Base-by-base conservation (phyloP, 1,284 basidiomycete species). In the Tylopilus orsonianus region DNA sequence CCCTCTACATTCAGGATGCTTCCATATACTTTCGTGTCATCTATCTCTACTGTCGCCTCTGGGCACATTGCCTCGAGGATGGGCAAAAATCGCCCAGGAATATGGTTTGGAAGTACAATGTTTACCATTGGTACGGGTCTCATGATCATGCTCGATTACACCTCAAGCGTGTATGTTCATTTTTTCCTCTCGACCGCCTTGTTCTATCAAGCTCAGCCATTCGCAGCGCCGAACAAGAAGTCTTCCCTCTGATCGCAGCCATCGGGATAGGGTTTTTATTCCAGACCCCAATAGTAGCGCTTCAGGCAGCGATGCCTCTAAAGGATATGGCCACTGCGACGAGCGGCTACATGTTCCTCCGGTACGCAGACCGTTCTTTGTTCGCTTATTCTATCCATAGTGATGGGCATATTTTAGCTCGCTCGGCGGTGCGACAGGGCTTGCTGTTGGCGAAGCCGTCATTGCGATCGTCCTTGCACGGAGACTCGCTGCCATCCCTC, bases 261-360 rank as follows among this genome's bases (percentile, higher is more conserved):
- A 18, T 83, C 2, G 86, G 86, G 0, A 62, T 83, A 18, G 86
- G 85, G 2, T 75, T 71, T 54, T 62, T 88, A 30, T 87, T 85
- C 74, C 83, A 85, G 67, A 76, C 79, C 2, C 85, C 85, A 0
- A 66, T 89, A 10, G 83, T 90, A 49, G 83, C 74, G 19, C 65
- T 90, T 13, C 88, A 90, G 69, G 86, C 87, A 5, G 83, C 87
- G 0, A 90, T 91, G 86, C 89, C 88, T 1, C 59, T 87, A 19
- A 83, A 83, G 55, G 87, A 90, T 56, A 88, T 90, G 85, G 85
- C 87, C 1, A 88, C 88, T 1, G 82, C 79, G 48, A 89, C 89
- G 0, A 71, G 77, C 1, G 80, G 85, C 0, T 86, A 83, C 56
- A 78, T 80, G n/a, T 83, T 92, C 57, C 70, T 90, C 83, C 55